Percentiles rank a stretch among this genome's conserved stretches.
Evolutionary conservation across 1,284 basidiomycete species (phyloP).

Genomic region (Cystobasidium slooffiae): DNA sequence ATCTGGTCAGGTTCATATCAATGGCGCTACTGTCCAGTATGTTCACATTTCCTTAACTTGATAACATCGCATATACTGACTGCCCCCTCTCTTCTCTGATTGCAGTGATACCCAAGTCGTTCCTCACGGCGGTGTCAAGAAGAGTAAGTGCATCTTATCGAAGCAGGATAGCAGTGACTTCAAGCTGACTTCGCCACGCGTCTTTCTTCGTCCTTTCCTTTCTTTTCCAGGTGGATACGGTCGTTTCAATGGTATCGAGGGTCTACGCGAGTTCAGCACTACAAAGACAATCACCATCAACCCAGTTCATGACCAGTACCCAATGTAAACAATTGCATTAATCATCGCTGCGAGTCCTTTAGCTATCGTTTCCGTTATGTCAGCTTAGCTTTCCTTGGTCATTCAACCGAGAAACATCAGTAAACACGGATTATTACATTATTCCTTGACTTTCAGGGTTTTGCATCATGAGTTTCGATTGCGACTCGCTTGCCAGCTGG

Average conservation of each 20-base stretch:
- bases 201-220: neutral
- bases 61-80: no score
- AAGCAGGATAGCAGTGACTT: neutral
- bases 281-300: constrained; percentile 41
- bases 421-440: no score
- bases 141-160: constrained; percentile 13
- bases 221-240: constrained; percentile 7
- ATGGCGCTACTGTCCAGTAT: constrained; percentile 40
- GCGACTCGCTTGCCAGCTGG: no score
- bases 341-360: neutral
- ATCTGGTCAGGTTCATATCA: constrained; percentile 53
- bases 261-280: constrained; percentile 13
- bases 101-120: constrained; percentile 33
- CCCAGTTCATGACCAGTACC: constrained; percentile 29
- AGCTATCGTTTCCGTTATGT: neutral
- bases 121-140: constrained; percentile 37
- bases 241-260: constrained; percentile 22
- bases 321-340: constrained; percentile 25
- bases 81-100: neutral
- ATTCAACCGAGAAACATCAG: no score
- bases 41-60: neutral
- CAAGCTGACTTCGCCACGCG: neutral
- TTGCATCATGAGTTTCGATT: no score
- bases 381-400: neutral
- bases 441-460: no score